Conservation (phyloP, 2,329 filamentous ascomycete species). For the Xylaria polymorpha region DNA sequence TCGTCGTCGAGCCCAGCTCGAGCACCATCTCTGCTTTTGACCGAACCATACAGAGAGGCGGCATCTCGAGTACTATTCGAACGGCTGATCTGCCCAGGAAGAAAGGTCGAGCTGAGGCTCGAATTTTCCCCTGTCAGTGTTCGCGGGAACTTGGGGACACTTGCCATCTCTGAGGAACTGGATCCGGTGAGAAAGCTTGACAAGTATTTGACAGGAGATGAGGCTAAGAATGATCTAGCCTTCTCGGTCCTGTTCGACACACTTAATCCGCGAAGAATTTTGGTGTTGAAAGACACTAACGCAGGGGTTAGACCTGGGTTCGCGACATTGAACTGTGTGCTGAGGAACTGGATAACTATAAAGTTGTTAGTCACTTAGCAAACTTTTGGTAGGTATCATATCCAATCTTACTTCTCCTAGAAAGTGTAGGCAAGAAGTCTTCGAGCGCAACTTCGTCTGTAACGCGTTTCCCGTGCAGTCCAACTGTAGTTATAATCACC, state of each 20-base stretch:
- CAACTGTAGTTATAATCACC: conserved; percentile 65
- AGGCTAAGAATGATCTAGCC: conserved; percentile 75
- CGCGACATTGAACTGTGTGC: conserved; percentile 74
- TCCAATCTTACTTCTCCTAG: conserved; percentile 72
- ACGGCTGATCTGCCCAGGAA: conserved; percentile 56
- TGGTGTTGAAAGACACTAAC: conserved; percentile 81
- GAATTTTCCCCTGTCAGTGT: conserved; percentile 52
- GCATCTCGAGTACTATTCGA: conserved; percentile 61
- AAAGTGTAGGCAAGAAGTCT: conserved; percentile 79
- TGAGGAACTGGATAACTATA: conserved; percentile 77
- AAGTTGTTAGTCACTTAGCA: conserved; percentile 48
- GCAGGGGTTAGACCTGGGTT: conserved; percentile 73
- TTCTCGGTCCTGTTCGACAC: conserved; percentile 72
- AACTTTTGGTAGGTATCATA: neutral
- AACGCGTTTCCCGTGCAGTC: conserved; percentile 76
- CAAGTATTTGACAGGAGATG: conserved; percentile 91
- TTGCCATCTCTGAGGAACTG: conserved; percentile 56
- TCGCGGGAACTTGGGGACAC: conserved; percentile 56
- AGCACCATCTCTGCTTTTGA: conserved; percentile 60
- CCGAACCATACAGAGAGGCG: conserved; percentile 65
- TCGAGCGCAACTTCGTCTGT: conserved; percentile 78
- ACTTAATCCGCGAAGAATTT: conserved; percentile 77
- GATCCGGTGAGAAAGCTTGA: conserved; percentile 81
- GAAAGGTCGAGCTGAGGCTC: conserved; percentile 52
- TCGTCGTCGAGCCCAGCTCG: conserved; percentile 61